Evolutionary conservation across 768 basidiomycete species (phyloP).

Genomic region (Polyporus arcularius): DNA sequence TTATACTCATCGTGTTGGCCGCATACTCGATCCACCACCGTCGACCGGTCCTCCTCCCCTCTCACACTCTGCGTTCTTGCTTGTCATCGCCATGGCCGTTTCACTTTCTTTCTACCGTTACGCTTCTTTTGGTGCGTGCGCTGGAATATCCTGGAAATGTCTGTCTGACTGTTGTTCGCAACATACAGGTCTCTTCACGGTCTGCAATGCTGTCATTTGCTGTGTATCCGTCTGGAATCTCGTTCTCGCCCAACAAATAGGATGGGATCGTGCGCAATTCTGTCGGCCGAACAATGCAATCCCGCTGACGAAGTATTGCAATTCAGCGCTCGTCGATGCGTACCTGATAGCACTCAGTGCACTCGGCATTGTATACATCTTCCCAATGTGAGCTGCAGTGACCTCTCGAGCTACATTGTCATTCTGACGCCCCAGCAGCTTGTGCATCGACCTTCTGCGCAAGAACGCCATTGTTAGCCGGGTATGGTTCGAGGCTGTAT

Average conservation of each 20-base stretch:
- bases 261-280: slow-evolving; percentile 41
- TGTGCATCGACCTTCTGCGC: slow-evolving; percentile 59
- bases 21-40: slow-evolving; percentile 20
- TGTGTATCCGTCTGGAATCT: slow-evolving; percentile 73
- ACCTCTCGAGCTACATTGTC: background rate
- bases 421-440: slow-evolving; percentile 32
- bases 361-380: slow-evolving; percentile 55
- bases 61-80: slow-evolving; percentile 23
- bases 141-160: background rate
- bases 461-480: slow-evolving; percentile 52
- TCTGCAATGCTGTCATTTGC: slow-evolving; percentile 65
- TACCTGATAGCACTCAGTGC: slow-evolving; percentile 64
- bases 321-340: slow-evolving; percentile 49
- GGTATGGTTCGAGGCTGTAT: slow-evolving; percentile 74
- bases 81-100: slow-evolving; percentile 41
- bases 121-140: slow-evolving; percentile 56
- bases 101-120: slow-evolving; percentile 56
- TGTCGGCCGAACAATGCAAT: background rate
- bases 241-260: slow-evolving; percentile 43
- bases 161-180: background rate
- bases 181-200: slow-evolving; percentile 53
- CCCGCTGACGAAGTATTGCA: background rate
- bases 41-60: slow-evolving; percentile 36
- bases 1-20: slow-evolving; percentile 21
- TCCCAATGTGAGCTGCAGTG: slow-evolving; percentile 52